A percentile compares a stretch with the other conserved stretches of the same genome.
These are phyloP conservation scores for Aspergillus japonicus DNA, from an alignment of 2,329 filamentous ascomycete species.

Conservation along the genomic window DNA sequence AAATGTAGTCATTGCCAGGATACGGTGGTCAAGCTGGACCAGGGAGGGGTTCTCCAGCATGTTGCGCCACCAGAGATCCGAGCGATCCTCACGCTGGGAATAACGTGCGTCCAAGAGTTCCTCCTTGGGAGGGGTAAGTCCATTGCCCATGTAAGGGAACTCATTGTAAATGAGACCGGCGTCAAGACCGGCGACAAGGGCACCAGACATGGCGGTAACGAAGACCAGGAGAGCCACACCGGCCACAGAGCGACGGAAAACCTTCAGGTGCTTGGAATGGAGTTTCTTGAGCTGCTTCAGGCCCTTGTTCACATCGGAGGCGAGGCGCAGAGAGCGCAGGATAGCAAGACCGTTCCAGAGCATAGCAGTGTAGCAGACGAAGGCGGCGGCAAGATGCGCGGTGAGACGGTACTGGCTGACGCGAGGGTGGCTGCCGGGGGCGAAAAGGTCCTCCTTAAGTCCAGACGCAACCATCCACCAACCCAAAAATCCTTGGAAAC, in stretches of 20 bases:
- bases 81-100: conserved; percentile 71
- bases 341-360: conserved; percentile 82
- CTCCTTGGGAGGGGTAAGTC: conserved; percentile 73
- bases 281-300: conserved; percentile 62
- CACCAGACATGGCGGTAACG: conserved; percentile 87
- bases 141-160: conserved; percentile 90
- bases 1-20: conserved; percentile 87
- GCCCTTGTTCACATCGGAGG: conserved; percentile 65
- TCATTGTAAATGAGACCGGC: conserved; percentile 98
- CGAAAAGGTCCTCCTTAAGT: conserved; percentile 92
- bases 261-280: conserved; percentile 63
- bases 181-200: conserved; percentile 89
- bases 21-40: conserved; percentile 93
- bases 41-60: conserved; percentile 95
- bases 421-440: conserved; percentile 82
- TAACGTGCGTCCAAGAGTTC: conserved; percentile 89
- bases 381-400: conserved; percentile 84
- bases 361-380: conserved; percentile 93
- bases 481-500: conserved; percentile 90
- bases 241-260: conserved; percentile 71
- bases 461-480: conserved; percentile 99
- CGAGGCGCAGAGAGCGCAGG: conserved; percentile 71
- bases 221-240: conserved; percentile 76
- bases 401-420: conserved; percentile 94
- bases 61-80: conserved; percentile 94